Evolutionary conservation across 2,329 filamentous ascomycete species (phyloP), one percentile per base, ranked within the genome.

Genomic region (Xylariomycetidae sp.): DNA sequence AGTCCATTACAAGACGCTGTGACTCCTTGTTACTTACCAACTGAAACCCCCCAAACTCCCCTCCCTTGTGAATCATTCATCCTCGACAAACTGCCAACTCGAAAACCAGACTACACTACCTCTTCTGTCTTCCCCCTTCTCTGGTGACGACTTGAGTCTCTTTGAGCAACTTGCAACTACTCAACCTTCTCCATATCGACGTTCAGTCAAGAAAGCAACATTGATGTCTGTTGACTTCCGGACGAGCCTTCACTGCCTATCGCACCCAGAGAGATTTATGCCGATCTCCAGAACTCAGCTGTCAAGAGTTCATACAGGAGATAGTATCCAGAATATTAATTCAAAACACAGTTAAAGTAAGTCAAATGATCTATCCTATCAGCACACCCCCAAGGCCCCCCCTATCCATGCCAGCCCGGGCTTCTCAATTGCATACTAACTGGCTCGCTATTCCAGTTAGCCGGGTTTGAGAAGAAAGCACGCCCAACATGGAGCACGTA

Each of bases 201-300:
- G 37, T 32, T 29, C 31, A 34, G 9, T 38, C 34, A 36, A 34
- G 44, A 57, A 61, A 46, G 57, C 66, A 53, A 69, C 50, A 69
- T 73, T 74, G 70, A 75, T 75, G 71, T 74, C 71, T 69, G 67
- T 72, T 72, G 69, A 74, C 62, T 56, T 70, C 49, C 70, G 70
- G 47, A 66, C 64, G 53, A 70, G 69, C 58, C 69, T 74, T 54
- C 66, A 74, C 44, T 74, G 71, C 59, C 63, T 74, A 54, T 67
- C 69, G 53, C 68, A 74, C 58, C 71, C 71, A 39, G 69, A 66
- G 49, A 70, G 70, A 56, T 74, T 73, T 61, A 74, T 73, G 70
- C 64, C 70, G 61, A 60, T 71, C 50, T 74, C 70, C 51, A 70
- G 71, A 67, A 66, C 62, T 38, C 71, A 74, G 44, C 59, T 74